Percentiles rank a stretch among this genome's conserved stretches.
These are phyloP conservation scores for Takashimella koratensis DNA, from an alignment of 1,284 basidiomycete genomes.

Conservation along the genomic window DNA sequence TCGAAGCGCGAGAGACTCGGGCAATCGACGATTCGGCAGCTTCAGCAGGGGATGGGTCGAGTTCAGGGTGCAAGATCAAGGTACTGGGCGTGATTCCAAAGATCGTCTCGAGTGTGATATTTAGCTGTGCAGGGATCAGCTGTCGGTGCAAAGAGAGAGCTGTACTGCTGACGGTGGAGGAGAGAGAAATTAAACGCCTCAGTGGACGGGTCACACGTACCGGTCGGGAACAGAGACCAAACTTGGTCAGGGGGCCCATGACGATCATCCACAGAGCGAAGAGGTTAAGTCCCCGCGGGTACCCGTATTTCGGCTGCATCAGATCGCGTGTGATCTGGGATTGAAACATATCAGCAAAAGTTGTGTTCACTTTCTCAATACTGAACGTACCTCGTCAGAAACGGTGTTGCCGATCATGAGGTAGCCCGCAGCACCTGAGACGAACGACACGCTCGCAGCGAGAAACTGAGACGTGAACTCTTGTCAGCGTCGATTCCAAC, in stretches of 20 bases:
- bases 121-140: no score
- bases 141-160: no score
- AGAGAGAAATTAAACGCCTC: no score
- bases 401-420: constrained; percentile 84
- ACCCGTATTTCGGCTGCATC: constrained; percentile 65
- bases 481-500: background rate
- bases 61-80: constrained; percentile 6
- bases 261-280: constrained; percentile 86
- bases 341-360: no score
- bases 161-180: constrained; percentile 2
- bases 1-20: background rate
- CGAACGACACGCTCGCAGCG: constrained; percentile 71
- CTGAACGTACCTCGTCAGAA: constrained; percentile 74
- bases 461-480: constrained; percentile 55
- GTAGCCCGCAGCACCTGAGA: constrained; percentile 82
- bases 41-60: background rate
- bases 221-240: constrained; percentile 78
- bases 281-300: constrained; percentile 68
- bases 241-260: constrained; percentile 82
- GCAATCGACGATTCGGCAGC: constrained; percentile 1
- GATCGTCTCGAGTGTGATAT: constrained; percentile 71
- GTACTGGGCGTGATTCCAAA: constrained; percentile 58
- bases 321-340: constrained; percentile 89
- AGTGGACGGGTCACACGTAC: no score
- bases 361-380: no score